Percentiles rank a stretch among this genome's conserved stretches.
These are phyloP conservation scores for Eutrema heterophyllum DNA, from an alignment of 345 rosid genomes.

Conservation along the genomic window DNA sequence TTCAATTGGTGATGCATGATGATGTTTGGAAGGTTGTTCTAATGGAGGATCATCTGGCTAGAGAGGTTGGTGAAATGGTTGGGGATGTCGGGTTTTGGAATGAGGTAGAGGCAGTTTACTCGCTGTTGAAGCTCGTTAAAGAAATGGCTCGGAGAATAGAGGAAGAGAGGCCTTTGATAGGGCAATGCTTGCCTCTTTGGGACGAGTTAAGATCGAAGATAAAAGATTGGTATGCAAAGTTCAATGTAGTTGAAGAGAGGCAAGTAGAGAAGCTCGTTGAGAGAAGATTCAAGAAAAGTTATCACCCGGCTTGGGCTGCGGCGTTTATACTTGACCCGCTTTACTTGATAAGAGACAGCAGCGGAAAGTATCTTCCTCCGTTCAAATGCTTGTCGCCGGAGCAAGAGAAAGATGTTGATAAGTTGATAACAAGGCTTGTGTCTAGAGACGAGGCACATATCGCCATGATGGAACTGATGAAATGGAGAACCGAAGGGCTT, in stretches of 20 bases:
- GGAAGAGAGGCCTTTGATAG: conserved; percentile 79
- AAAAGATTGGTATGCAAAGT: conserved; percentile 80
- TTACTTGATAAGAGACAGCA: conserved; percentile 67
- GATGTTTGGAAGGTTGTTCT: conserved; percentile 61
- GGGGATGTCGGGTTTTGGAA: conserved; percentile 84
- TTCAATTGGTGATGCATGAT: conserved; percentile 58
- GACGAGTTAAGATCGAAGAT: conserved; percentile 78
- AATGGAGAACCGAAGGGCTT: conserved; percentile 98
- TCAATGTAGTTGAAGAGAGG: conserved; percentile 52
- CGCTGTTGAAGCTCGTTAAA: conserved; percentile 66
- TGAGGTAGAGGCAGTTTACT: conserved; percentile 76
- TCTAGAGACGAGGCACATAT: conserved; percentile 96
- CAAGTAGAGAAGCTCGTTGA: conserved; percentile 73
- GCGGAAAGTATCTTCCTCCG: conserved; percentile 93
- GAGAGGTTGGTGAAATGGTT: conserved; percentile 73
- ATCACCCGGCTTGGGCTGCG: conserved; percentile 99
- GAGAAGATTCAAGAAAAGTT: conserved; percentile 78
- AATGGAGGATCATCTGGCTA: conserved; percentile 68
- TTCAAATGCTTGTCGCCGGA: conserved; percentile 72
- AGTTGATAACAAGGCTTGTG: conserved; percentile 90
- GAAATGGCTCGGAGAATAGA: conserved; percentile 81
- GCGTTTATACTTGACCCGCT: conserved; percentile 94
- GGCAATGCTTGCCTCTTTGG: conserved; percentile 96
- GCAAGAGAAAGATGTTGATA: conserved; percentile 95
- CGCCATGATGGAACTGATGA: conserved; percentile 96